Evolutionary conservation across 1,284 basidiomycete species (phyloP).

Genomic region (Moesziomyces aphidis): DNA sequence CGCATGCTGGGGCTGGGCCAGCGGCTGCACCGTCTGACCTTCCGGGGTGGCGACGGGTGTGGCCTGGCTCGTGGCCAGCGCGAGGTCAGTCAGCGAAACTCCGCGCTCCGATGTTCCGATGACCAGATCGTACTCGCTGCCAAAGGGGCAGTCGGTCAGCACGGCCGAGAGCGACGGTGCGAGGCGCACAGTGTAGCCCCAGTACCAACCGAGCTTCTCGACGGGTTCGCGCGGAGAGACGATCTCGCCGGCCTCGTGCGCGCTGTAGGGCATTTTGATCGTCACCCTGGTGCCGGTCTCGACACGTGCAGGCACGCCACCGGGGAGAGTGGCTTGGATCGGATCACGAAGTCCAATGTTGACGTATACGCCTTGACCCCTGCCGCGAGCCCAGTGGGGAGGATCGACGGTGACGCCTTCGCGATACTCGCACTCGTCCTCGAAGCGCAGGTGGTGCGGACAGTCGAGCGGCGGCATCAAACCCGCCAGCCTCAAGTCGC

Average conservation of each 20-base stretch:
- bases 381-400: constrained; percentile 35
- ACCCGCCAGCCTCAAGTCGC: constrained; percentile 64
- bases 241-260: constrained; percentile 20
- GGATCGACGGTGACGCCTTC: constrained; percentile 60
- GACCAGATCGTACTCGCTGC: constrained; percentile 58
- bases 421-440: constrained; percentile 60
- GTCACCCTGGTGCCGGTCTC: constrained; percentile 59
- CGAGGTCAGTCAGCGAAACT: constrained; percentile 31
- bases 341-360: constrained; percentile 64
- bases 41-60: constrained; percentile 17
- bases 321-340: constrained; percentile 30
- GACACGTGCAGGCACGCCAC: constrained; percentile 1
- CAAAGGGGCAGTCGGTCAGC: constrained; percentile 37
- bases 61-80: constrained; percentile 9
- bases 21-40: constrained; percentile 16
- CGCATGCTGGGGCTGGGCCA: constrained; percentile 47
- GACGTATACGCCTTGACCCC: constrained; percentile 37
- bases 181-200: constrained; percentile 65
- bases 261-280: constrained; percentile 45
- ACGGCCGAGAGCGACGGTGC: constrained; percentile 49
- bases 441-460: constrained; percentile 65
- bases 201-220: constrained; percentile 58
- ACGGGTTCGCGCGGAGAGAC: constrained; percentile 62
- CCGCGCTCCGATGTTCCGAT: constrained; percentile 67
- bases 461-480: constrained; percentile 66